phyloP scores from a whole-genome alignment of 23 red algal genomes.

The Gracilariopsis chorda region DNA sequence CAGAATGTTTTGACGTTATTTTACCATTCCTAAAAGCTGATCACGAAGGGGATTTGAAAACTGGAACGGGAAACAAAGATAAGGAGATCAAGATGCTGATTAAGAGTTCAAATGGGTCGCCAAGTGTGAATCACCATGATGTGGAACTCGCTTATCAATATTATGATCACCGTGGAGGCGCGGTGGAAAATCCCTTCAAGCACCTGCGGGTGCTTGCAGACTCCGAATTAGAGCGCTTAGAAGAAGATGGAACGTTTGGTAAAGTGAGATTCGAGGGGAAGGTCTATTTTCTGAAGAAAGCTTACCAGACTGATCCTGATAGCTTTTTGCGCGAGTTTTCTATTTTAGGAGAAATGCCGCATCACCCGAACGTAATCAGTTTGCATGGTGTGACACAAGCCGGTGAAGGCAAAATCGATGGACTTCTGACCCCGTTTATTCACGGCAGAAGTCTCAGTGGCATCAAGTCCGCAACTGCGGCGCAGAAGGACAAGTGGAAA shows the following conservation, averaged over 20 bases:
- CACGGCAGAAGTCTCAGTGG: neutral
- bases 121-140: neutral
- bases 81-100: neutral
- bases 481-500: conserved; percentile 22
- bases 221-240: too few relatives aligned
- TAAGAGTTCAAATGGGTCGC: neutral
- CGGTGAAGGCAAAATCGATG: neutral
- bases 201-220: too few relatives aligned
- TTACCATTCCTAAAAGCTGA: neutral
- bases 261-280: too few relatives aligned
- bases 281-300: too few relatives aligned
- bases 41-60: neutral
- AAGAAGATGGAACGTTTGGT: too few relatives aligned
- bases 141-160: too few relatives aligned
- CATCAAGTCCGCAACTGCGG: neutral
- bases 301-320: too few relatives aligned
- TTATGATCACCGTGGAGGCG: too few relatives aligned
- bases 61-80: neutral
- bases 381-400: neutral
- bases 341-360: neutral
- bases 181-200: too few relatives aligned
- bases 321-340: neutral
- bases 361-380: neutral
- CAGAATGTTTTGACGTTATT: neutral
- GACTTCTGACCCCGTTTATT: neutral